phyloP scores from a whole-genome alignment of 805 yeast species.

The Hanseniaspora hatyaiensis region DNA sequence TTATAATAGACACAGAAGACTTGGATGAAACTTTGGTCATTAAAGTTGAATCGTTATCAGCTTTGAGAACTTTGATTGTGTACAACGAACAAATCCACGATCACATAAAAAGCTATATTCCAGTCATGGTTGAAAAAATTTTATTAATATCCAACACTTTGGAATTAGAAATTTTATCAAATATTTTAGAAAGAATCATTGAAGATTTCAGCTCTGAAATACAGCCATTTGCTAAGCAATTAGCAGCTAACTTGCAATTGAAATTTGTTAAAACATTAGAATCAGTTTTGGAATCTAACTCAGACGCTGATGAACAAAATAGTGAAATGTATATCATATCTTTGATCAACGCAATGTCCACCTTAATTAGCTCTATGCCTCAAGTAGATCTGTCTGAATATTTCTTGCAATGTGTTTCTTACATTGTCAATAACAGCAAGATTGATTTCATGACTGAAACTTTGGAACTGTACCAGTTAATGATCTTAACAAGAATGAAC shows the following conservation, averaged over 20 bases:
- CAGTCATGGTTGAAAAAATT: constrained; percentile 70
- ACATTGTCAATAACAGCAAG: constrained; percentile 47
- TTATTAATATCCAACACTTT: constrained; percentile 64
- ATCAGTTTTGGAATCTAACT: constrained; percentile 24
- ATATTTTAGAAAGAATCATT: constrained; percentile 92
- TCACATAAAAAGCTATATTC: constrained; percentile 59
- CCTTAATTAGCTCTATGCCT: constrained; percentile 60
- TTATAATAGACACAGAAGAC: constrained; percentile 27
- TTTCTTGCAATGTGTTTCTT: constrained; percentile 47
- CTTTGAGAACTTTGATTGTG: constrained; percentile 67
- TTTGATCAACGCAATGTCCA: constrained; percentile 56
- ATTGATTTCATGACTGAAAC: constrained; percentile 51
- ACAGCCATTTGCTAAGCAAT: constrained; percentile 71
- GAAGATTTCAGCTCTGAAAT: constrained; percentile 76
- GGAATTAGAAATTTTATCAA: constrained; percentile 75
- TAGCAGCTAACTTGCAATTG: constrained; percentile 47
- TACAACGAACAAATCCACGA: constrained; percentile 52
- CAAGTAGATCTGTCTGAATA: constrained; percentile 42
- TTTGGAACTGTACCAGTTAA: constrained; percentile 50
- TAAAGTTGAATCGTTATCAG: constrained; percentile 77
- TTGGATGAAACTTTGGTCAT: constrained; percentile 51
- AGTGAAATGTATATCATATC: constrained; percentile 62
- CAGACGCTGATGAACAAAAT: constrained; percentile 39
- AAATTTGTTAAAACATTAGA: constrained; percentile 42
- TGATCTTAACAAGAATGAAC: constrained; percentile 39